Evolutionary conservation across 2,329 filamentous ascomycete species (phyloP).

Genomic region (Pseudonectria foliicola): DNA sequence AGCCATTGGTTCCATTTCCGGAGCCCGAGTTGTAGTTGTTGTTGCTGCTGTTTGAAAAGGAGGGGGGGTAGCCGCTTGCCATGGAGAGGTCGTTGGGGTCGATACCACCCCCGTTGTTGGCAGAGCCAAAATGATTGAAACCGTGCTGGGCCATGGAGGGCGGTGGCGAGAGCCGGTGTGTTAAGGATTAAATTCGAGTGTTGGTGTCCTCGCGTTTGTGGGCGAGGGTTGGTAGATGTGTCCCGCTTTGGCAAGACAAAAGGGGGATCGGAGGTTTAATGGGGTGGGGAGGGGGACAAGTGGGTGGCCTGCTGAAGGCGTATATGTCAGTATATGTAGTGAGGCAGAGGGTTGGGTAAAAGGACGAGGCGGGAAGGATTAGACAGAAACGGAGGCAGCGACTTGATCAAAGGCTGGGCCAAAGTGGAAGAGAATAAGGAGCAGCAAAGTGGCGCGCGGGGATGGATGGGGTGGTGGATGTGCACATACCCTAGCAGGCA

Average conservation of each 20-base stretch:
- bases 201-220: constrained; percentile 14
- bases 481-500: too few species aligned
- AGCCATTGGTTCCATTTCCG: constrained; percentile 59
- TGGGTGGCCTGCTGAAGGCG: too few species aligned
- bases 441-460: too few species aligned
- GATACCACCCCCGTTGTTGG: constrained; percentile 53
- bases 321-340: too few species aligned
- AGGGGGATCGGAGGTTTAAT: background rate
- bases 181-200: constrained; percentile 9
- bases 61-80: constrained; percentile 51
- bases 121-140: constrained; percentile 49
- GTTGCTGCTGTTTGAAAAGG: constrained; percentile 44
- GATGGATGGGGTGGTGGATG: too few species aligned
- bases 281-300: constrained; percentile 10
- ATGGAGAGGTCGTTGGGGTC: constrained; percentile 82
- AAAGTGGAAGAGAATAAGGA: too few species aligned
- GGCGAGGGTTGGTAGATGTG: constrained; percentile 17
- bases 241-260: constrained; percentile 13
- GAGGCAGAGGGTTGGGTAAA: too few species aligned
- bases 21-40: constrained; percentile 50
- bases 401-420: too few species aligned
- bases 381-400: too few species aligned
- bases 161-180: constrained; percentile 9
- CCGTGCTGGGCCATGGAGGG: constrained; percentile 46
- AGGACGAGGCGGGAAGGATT: too few species aligned